Evolutionary conservation across 441 rosid genomes (phyloP), one percentile per base, ranked within the genome.

Genomic region (Erysimum cheiri): DNA sequence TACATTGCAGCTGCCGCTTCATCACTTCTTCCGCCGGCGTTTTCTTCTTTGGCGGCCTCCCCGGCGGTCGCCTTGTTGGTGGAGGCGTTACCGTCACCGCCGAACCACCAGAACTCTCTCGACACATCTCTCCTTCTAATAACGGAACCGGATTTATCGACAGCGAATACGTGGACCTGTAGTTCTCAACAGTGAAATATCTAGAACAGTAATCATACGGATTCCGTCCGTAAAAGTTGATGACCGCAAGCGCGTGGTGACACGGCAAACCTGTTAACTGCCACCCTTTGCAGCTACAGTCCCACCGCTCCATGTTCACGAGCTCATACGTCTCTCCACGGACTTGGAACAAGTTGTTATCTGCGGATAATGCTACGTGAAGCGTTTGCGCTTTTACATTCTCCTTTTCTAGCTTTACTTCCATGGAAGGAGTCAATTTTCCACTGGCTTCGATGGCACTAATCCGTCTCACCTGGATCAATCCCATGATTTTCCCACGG

Each of bases 1-100:
- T 91, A 86, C 97, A 91, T 81, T 91, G 96, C 67, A 91, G 87
- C 80, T 85, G 96, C 14, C 97, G 87, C 76, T 88, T 93, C 77
- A 79, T 84, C 72, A 82, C 83, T 46, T 89, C 96, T 44, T 81
- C 87, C 4, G 85, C 78, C 24, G 81, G 88, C 0, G 74, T 71
- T 71, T 79, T 86, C 83, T 93, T 93, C 49, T 85, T 83, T 3
- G 92, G 83, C 37, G 96, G 98, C 41, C 96, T 85, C 55, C 96
- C 97, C 1, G 96, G 96, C 7, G 96, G 95, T 40, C 93, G 85
- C 1, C 95, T 81, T 17, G 95, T 87, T 1, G 94, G 94, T 33
- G 98, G 98, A 24, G 98, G 98, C 8, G 90, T 86, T 26, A 93
- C 94, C 4, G 88, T 89, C 37, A 88, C 85, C 6, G 75, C 75